These are phyloP conservation scores for Lasiodiplodia theobromae DNA, from an alignment of 2,329 filamentous ascomycete species.

Conservation along the genomic window DNA sequence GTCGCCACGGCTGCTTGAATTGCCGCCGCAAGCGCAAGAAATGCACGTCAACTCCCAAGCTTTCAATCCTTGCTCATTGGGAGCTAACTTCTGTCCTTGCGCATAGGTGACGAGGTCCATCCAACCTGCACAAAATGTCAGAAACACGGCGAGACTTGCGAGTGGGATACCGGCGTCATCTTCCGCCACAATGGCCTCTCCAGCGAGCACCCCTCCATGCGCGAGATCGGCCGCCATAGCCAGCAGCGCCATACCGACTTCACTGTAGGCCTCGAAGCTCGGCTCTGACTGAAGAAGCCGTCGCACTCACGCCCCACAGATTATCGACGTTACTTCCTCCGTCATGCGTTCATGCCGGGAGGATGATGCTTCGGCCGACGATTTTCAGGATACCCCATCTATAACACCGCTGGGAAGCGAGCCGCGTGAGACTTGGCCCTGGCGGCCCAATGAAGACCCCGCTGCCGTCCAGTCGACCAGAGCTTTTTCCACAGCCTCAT, in stretches of 20 bases:
- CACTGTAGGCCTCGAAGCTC: slow-evolving; percentile 10
- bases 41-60: slow-evolving; percentile 22
- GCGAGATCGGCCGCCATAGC: slow-evolving; percentile 31
- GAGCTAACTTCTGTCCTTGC: background rate
- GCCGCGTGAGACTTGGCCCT: slow-evolving; percentile 10
- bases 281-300: background rate
- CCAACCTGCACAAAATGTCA: slow-evolving; percentile 34
- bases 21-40: slow-evolving; percentile 34
- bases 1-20: slow-evolving; percentile 32
- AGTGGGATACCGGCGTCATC: slow-evolving; percentile 34
- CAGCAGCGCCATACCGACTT: slow-evolving; percentile 22
- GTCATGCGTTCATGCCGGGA: slow-evolving; percentile 23
- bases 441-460: background rate
- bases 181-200: slow-evolving; percentile 33
- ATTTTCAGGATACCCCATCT: background rate
- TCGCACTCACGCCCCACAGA: slow-evolving; percentile 8
- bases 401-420: slow-evolving; percentile 3
- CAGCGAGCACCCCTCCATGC: slow-evolving; percentile 27
- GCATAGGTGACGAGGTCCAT: slow-evolving; percentile 33
- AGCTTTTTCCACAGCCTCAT: slow-evolving; percentile 4
- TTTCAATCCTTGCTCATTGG: background rate
- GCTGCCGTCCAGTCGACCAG: background rate
- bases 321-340: slow-evolving; percentile 28
- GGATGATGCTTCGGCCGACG: slow-evolving; percentile 17
- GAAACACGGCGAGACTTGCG: slow-evolving; percentile 32